Percentiles rank a stretch among this genome's conserved stretches.
These are phyloP conservation scores for Musa troglodytarum DNA, from an alignment of 176 grass and related monocot genomes.

Conservation along the genomic window DNA sequence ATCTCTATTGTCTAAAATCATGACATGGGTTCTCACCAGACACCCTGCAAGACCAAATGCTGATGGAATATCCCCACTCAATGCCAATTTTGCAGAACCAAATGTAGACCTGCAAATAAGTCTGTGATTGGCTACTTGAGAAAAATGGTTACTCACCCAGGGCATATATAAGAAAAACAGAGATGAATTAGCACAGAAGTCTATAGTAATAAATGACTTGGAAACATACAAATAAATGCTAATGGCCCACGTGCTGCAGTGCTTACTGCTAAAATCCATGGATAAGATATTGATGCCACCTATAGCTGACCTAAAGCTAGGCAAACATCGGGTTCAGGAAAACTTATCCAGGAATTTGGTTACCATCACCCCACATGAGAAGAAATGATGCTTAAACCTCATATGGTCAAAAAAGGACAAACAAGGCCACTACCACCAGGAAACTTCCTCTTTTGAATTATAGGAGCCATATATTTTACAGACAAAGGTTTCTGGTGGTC, in stretches of 20 bases:
- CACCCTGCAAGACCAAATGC: background rate
- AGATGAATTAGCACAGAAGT: background rate
- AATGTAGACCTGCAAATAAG: background rate
- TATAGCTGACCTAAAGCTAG: background rate
- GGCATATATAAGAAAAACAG: background rate
- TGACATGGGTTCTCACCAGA: background rate
- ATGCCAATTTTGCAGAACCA: background rate
- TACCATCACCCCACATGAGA: background rate
- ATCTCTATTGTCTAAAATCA: background rate
- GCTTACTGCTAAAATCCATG: no score
- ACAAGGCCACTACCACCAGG: background rate
- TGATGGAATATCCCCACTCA: background rate
- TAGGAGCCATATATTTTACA: background rate
- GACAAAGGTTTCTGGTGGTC: background rate
- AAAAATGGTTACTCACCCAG: background rate
- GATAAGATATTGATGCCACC: background rate
- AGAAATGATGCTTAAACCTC: background rate
- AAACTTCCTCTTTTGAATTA: background rate
- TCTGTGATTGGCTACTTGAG: background rate
- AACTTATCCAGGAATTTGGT: background rate
- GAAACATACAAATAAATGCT: background rate
- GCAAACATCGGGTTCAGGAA: background rate
- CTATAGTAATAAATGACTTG: background rate
- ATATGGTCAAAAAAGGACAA: background rate
- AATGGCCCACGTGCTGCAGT: background rate